Percentiles rank a stretch among this genome's conserved stretches.
phyloP scores from a whole-genome alignment of 768 basidiomycete genomes.

The Imleria badia region DNA sequence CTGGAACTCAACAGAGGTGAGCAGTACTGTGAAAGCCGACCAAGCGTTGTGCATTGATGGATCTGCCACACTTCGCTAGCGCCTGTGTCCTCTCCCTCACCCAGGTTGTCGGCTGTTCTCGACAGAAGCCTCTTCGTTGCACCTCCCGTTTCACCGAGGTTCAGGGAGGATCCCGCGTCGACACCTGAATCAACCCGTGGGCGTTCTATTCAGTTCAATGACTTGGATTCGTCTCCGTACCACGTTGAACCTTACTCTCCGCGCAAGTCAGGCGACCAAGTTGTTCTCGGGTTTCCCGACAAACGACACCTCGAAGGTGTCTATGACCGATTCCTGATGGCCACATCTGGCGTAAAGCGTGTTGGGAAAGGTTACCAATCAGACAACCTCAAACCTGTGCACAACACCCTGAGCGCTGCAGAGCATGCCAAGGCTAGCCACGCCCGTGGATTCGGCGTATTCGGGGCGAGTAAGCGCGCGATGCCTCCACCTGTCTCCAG shows the following conservation, averaged over 20 bases:
- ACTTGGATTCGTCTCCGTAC: slow-evolving; percentile 60
- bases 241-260: slow-evolving; percentile 66
- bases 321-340: slow-evolving; percentile 83
- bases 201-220: slow-evolving; percentile 29
- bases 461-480: slow-evolving; percentile 41
- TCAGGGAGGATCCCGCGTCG: slow-evolving; percentile 37
- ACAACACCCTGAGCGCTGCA: slow-evolving; percentile 26
- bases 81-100: slow-evolving; percentile 43
- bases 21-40: slow-evolving; percentile 19
- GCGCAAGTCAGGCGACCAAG: slow-evolving; percentile 38
- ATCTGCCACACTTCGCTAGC: slow-evolving; percentile 7
- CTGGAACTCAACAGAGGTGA: slow-evolving; percentile 63
- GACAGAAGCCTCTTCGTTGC: slow-evolving; percentile 71
- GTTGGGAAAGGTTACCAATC: slow-evolving; percentile 82
- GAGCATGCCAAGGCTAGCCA: slow-evolving; percentile 23
- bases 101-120: slow-evolving; percentile 61
- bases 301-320: slow-evolving; percentile 66
- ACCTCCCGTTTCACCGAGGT: slow-evolving; percentile 39
- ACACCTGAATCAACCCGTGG: slow-evolving; percentile 18
- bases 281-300: slow-evolving; percentile 51
- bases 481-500: slow-evolving; percentile 78
- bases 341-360: slow-evolving; percentile 76
- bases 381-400: slow-evolving; percentile 49
- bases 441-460: slow-evolving; percentile 28
- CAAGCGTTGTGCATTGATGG: slow-evolving; percentile 1